phyloP scores from a whole-genome alignment of 1,284 basidiomycete genomes.

The Boletus semigastroideus region DNA sequence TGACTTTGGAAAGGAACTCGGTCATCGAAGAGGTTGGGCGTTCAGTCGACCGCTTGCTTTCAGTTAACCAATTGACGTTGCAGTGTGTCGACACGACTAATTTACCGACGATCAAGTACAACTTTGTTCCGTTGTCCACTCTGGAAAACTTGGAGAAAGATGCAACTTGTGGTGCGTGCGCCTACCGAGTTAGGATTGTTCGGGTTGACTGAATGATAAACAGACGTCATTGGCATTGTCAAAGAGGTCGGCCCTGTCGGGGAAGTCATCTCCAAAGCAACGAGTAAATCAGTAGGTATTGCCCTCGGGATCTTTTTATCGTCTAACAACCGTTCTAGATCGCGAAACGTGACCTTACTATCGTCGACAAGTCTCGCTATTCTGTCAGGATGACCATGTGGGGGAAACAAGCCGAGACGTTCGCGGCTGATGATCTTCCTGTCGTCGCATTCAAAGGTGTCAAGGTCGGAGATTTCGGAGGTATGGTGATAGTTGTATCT shows the following conservation, averaged over 20 bases:
- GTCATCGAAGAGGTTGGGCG: constrained; percentile 74
- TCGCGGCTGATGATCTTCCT: constrained; percentile 55
- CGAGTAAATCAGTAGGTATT: constrained; percentile 55
- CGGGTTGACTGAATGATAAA: constrained; percentile 8
- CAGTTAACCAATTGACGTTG: constrained; percentile 6
- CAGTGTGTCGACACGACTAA: constrained; percentile 77
- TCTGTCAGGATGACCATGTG: constrained; percentile 90
- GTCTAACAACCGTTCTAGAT: constrained; percentile 46
- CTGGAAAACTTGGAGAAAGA: constrained; percentile 75
- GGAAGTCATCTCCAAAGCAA: constrained; percentile 74
- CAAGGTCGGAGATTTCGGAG: constrained; percentile 93
- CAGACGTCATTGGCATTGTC: constrained; percentile 86
- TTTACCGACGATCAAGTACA: constrained; percentile 82
- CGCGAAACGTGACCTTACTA: constrained; percentile 82
- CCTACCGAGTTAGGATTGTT: constrained; percentile 1
- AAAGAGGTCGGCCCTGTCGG: constrained; percentile 73
- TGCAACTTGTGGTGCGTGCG: constrained; percentile 65
- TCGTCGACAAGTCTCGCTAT: constrained; percentile 85
- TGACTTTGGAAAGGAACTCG: constrained; percentile 82
- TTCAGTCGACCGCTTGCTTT: not conserved
- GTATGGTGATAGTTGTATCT: constrained; percentile 37
- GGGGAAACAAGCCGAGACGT: constrained; percentile 94
- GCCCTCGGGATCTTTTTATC: constrained; percentile 2
- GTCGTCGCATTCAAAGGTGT: constrained; percentile 95
- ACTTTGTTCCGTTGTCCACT: constrained; percentile 70